A percentile compares a stretch with the other conserved stretches of the same genome.
phyloP scores from a whole-genome alignment of 2,329 filamentous ascomycete species.

The Beauveria asiatica region DNA sequence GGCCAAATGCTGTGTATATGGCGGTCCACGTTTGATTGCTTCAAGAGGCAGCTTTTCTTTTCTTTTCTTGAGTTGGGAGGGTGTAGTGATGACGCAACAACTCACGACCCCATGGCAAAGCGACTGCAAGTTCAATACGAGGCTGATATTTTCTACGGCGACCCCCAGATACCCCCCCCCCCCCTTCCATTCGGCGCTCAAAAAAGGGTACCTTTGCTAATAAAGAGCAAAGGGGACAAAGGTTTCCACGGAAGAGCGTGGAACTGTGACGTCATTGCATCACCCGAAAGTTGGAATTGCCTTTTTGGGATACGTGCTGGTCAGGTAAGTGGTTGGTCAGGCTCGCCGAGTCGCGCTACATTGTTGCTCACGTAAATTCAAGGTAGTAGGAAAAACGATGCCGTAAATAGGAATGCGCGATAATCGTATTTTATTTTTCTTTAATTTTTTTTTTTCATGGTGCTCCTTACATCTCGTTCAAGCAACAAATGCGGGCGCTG shows the following conservation, averaged over 20 bases:
- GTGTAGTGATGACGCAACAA: constrained; percentile 3
- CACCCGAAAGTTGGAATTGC: neutral
- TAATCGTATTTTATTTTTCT: neutral
- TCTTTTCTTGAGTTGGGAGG: neutral
- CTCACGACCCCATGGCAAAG: neutral
- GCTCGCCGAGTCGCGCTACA: neutral
- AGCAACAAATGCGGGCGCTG: neutral
- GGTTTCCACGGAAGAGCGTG: neutral
- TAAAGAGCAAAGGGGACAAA: neutral
- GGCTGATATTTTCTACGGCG: neutral
- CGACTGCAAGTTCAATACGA: neutral
- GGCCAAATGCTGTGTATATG: neutral
- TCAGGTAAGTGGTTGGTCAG: neutral
- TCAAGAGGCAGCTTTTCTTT: neutral
- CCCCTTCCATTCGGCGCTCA: neutral
- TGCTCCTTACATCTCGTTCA: neutral
- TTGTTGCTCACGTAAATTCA: neutral
- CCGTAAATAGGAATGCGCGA: neutral
- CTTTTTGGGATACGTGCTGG: neutral
- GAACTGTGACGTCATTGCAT: constrained; percentile 3
- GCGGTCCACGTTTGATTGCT: neutral
- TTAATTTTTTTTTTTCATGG: too few species aligned
- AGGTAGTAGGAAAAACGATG: neutral
- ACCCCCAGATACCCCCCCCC: neutral
- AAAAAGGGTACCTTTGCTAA: neutral